Evolutionary conservation across 2,329 filamentous ascomycete species (phyloP), one percentile per base, ranked within the genome.

Genomic region (Biscogniauxia mediterranea): DNA sequence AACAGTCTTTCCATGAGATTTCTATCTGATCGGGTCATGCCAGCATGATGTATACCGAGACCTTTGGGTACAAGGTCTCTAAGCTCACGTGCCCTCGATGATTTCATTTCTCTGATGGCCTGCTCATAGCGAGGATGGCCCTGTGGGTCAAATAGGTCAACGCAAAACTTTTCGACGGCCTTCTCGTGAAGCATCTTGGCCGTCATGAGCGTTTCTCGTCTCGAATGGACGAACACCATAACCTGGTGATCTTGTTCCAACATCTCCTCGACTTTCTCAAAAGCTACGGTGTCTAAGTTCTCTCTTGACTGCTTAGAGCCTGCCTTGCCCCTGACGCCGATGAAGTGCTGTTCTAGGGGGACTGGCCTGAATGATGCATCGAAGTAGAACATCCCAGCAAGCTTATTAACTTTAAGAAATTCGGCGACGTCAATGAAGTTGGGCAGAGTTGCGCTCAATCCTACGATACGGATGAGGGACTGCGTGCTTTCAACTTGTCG

Each of bases 201-300:
- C 1, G 94, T 96, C 64, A 90, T 85, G 67, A 96, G 87, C 0
- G 96, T 99, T 69, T 99, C 96, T 73, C 96, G 93, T 25, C 95
- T 85, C 0, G 94, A 97, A 75, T 99, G 96, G 11, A 99, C 96
- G 75, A 99, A 99, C 0, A 99, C 94, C 96, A 99, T 99, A 67
- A 99, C 85, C 75, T 99, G 95, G 71, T 99, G 95, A n/a, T 91
- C 93, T 61, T 83, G 81, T 72, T 93, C 87, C 2, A 99, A 82
- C 93, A 99, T 97, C 57, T 95, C 90, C 68, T 88, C 89, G 54
- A 97, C 93, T 74, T 99, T 99, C 67, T 98, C 93, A 72, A 96
- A 99, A 0, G 92, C 88, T 2, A 92, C 88, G 23, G 83, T 83
- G 68, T 99, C 95, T 26, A 99, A 80, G 67, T 98, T 98, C 46